Percentiles rank a stretch among this genome's conserved stretches.
phyloP scores from a whole-genome alignment of 306 rosid genomes.

The Quillaja saponaria region DNA sequence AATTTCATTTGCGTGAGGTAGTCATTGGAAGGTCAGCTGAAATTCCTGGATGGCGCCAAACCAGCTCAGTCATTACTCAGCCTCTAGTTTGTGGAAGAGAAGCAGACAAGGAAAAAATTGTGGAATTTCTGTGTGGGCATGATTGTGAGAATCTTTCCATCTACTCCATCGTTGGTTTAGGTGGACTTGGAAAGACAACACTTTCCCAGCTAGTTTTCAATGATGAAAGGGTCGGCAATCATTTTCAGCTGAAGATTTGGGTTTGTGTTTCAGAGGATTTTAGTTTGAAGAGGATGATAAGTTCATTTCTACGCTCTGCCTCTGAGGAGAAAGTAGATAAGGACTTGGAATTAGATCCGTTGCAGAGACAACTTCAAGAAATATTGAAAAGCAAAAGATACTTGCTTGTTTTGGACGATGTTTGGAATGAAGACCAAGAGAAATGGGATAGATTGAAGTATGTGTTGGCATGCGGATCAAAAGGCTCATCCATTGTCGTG shows the following conservation, averaged over 20 bases:
- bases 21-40: not conserved
- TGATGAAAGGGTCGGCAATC: not conserved
- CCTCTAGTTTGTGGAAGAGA: constrained; percentile 19
- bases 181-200: constrained; percentile 29
- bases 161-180: constrained; percentile 13
- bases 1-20: not conserved
- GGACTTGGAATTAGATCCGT: not conserved
- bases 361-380: constrained; percentile 7
- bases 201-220: constrained; percentile 13
- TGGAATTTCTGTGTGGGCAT: constrained; percentile 2
- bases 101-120: constrained; percentile 4
- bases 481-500: constrained; percentile 30
- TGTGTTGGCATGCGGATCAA: constrained; percentile 20
- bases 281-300: not conserved
- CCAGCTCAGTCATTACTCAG: constrained; percentile 12
- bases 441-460: constrained; percentile 31
- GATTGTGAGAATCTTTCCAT: not conserved
- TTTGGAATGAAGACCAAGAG: constrained; percentile 33
- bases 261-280: constrained; percentile 23
- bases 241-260: constrained; percentile 15
- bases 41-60: constrained; percentile 22
- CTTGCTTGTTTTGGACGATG: constrained; percentile 41
- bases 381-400: constrained; percentile 21
- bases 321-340: too few species aligned
- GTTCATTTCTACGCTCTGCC: not conserved